Conservation (phyloP, 805 yeast species). For the Lachancea mirantina region DNA sequence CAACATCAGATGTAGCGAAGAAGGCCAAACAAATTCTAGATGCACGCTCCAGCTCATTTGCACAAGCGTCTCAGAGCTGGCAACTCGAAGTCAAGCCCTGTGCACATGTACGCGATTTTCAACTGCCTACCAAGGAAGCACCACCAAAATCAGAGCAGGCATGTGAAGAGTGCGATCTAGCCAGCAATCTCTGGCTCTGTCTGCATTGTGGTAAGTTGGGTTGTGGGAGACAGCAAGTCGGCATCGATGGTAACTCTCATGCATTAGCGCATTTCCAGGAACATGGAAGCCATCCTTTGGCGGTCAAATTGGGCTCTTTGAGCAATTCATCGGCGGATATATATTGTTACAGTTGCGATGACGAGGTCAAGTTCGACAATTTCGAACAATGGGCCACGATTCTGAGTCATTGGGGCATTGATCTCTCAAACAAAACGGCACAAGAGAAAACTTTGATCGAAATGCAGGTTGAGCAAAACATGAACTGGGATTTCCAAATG, state of each 20-base stretch:
- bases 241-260: conserved; percentile 90
- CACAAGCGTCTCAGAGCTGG: conserved; percentile 80
- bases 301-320: conserved; percentile 85
- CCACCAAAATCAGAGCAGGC: conserved; percentile 8
- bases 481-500: conserved; percentile 89
- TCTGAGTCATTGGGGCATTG: conserved; percentile 59
- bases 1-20: conserved; percentile 3
- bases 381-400: conserved; percentile 31
- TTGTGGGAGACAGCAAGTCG: conserved; percentile 93
- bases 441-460: conserved; percentile 88
- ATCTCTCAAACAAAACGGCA: conserved; percentile 45
- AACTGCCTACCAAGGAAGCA: conserved; percentile 19
- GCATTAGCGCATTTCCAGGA: conserved; percentile 65
- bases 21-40: conserved; percentile 21
- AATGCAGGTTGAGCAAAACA: conserved; percentile 84
- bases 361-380: conserved; percentile 73
- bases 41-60: conserved; percentile 24
- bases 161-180: conserved; percentile 56
- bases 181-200: conserved; percentile 87
- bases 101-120: conserved; percentile 60
- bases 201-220: conserved; percentile 85
- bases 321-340: conserved; percentile 69
- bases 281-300: conserved; percentile 59
- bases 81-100: conserved; percentile 81
- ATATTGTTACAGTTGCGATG: conserved; percentile 83